Conservation (phyloP, 768 basidiomycete species). For the Tulasnella sp. region DNA sequence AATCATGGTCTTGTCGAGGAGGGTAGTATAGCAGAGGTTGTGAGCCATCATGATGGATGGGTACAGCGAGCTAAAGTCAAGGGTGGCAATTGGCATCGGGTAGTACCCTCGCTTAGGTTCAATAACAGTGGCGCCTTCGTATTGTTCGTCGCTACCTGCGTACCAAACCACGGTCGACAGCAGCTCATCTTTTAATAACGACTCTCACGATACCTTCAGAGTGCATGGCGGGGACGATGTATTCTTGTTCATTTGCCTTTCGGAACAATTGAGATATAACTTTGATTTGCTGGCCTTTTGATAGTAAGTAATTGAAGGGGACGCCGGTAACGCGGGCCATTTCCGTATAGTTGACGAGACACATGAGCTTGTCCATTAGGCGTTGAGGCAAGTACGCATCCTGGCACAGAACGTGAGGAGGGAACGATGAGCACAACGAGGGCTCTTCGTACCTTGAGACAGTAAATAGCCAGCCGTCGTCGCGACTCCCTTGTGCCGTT, state of each 20-base stretch:
- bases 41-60: constrained; percentile 99
- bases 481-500: constrained; percentile 95
- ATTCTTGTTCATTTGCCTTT: constrained; percentile 88
- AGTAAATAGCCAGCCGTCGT: constrained; percentile 93
- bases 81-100: constrained; percentile 93
- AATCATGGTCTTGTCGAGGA: constrained; percentile 79
- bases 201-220: constrained; percentile 65
- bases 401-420: constrained; percentile 48
- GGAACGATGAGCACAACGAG: not conserved
- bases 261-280: constrained; percentile 95
- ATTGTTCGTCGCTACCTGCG: constrained; percentile 88
- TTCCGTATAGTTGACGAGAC: constrained; percentile 96
- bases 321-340: constrained; percentile 99
- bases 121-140: constrained; percentile 98
- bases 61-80: constrained; percentile 98
- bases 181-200: not conserved
- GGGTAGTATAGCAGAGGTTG: constrained; percentile 96
- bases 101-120: constrained; percentile 97
- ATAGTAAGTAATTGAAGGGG: constrained; percentile 93
- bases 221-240: constrained; percentile 83
- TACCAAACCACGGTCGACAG: constrained; percentile 17
- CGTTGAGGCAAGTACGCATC: constrained; percentile 98
- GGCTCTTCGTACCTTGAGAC: constrained; percentile 72
- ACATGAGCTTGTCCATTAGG: constrained; percentile 97
- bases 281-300: constrained; percentile 98